Evolutionary conservation across 495 filamentous ascomycete species (phyloP), one percentile per base, ranked within the genome.

Genomic region (Podospora comata): DNA sequence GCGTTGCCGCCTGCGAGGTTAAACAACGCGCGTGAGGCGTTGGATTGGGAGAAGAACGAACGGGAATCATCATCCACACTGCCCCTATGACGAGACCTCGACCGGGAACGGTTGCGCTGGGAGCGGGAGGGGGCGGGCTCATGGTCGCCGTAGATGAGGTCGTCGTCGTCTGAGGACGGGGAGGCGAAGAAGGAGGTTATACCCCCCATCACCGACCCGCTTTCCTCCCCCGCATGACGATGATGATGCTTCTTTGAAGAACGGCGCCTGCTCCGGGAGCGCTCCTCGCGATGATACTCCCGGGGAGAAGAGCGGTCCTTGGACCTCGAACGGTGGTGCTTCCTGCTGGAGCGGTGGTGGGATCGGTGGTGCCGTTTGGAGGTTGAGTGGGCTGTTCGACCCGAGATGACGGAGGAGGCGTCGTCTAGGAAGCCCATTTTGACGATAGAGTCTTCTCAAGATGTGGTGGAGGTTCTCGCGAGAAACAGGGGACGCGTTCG

Each of bases 371-470:
- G 74, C 53, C 73, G 76, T 64, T 68, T 48, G 39, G 6, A 11
- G 39, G 39, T 63, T 30, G 74, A 75, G 69, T 74, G 77, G 61
- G 79, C 75, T 53, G 74, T 78, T 53, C 76, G 75, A 65, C 67
- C 72, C 58, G 81, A 83, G 55, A 82, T 65, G 65, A 79, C 74
- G 19, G 78, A 79, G 16, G 76, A 77, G 66, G 75, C 74, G 69
- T 83, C 80, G 70, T 81, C 80, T 70, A 81, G 75, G 65, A 81
- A 64, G 53, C 81, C 81, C 81, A 83, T 83, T 18, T 69, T 70
- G 59, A 59, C 48, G 34, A 39, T 39, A 11, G 61, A 53, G 20
- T 26, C 26, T 13, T 16, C 20, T 61, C 58, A 34, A n/a, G 11
- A 39, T 5, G 34, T 39, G 34, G 34, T 16, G 15, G 9, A 13